Base-by-base conservation (phyloP, 176 grass and related monocot genomes). In the Carex myosuroides region DNA sequence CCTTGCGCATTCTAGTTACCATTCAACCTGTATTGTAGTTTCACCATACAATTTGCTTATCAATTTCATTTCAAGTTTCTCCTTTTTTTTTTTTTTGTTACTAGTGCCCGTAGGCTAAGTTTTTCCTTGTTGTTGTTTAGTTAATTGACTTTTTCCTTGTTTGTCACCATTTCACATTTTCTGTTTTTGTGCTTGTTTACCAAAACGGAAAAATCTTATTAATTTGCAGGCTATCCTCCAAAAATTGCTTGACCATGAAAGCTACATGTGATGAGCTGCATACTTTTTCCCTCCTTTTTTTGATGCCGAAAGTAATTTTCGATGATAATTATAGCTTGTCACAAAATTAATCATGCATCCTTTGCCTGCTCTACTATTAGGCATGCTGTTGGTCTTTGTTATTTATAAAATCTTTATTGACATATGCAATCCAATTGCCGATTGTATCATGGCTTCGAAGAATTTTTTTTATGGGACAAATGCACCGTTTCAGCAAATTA, bases 201-300 rank as follows among this genome's bases (percentile, higher is more conserved):
- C 22, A 26, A 56, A 70, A 86, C 33, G 60, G 86, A 61, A 84
- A 13, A 37, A 7, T 69, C 21, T 88, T 84, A 57, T 74, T 71
- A 46, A 82, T 73, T 90, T 35, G 26, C 86, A 98, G 96, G 89
- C 89, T 82, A 83, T 95, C 21, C 89, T 98, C 67, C 93, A 95
- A 60, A 98, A 98, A 77, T 89, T 98, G 77, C 85, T 95, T 41
- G 93, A 98, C 75, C 96, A 83, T 90, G 93, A 98, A 85, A 95
- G 92, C 66, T 94, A 89, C 79, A 95, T 92, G 86, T 94, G 87
- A 83, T 79, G 82, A 73, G 81, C 48, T 44, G 12, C 2, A 60
- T 48, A 59, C 30, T 29, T 62, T 61, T 16, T 32, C 50, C 32
- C 18, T 21, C 13, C 30, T 73, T 12, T 62, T 61, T 83, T 29